phyloP scores from a whole-genome alignment of 1,284 basidiomycete species.

The Sphagnurus paluster region DNA sequence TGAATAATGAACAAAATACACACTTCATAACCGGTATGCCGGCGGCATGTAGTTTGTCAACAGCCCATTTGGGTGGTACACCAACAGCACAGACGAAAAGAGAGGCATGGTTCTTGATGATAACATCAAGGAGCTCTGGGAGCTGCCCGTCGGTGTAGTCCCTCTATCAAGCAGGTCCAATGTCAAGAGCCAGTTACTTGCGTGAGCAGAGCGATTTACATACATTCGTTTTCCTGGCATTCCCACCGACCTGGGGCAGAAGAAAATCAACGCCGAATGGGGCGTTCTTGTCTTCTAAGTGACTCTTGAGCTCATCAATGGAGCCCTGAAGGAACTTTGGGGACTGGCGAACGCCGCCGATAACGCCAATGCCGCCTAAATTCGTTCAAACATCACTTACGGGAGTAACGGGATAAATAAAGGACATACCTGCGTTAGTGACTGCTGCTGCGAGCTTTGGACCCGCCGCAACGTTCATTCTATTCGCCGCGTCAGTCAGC shows the following conservation, averaged over 20 bases:
- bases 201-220: constrained; percentile 16
- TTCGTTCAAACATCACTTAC: not conserved
- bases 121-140: constrained; percentile 73
- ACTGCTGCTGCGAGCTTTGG: constrained; percentile 77
- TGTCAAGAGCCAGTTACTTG: not conserved
- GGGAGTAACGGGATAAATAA: not conserved
- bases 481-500: constrained; percentile 27
- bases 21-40: constrained; percentile 86
- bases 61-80: constrained; percentile 80
- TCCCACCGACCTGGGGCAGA: constrained; percentile 78
- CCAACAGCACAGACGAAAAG: constrained; percentile 86
- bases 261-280: constrained; percentile 85
- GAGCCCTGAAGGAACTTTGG: constrained; percentile 64
- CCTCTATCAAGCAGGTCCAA: constrained; percentile 42
- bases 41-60: constrained; percentile 79
- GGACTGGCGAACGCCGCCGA: constrained; percentile 75
- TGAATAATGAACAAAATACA: constrained; percentile 27
- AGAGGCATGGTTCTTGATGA: constrained; percentile 73
- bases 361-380: constrained; percentile 78
- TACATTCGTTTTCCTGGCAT: constrained; percentile 80
- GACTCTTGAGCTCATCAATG: constrained; percentile 68
- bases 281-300: constrained; percentile 71
- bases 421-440: constrained; percentile 61
- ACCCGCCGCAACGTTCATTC: constrained; percentile 87
- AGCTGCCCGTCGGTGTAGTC: constrained; percentile 81